Evolutionary conservation across 2,329 filamentous ascomycete genomes (phyloP), one percentile per base, ranked within the genome.

Genomic region (Emergomyces pasteurianus): DNA sequence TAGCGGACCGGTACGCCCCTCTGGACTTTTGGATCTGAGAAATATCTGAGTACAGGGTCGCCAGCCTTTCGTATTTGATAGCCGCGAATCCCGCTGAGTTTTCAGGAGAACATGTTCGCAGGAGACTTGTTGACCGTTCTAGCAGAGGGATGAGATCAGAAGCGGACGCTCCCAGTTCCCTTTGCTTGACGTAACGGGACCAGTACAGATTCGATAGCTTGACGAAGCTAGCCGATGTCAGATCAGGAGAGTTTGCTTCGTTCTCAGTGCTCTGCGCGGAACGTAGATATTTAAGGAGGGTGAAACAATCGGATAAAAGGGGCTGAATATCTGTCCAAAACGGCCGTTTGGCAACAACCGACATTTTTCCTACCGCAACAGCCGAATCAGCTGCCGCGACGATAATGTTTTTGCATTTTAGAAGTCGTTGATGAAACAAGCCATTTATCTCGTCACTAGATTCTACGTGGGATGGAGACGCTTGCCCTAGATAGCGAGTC

Each of bases 181-280:
- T 76, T 54, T 74, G 72, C 60, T 76, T 74, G 26, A 77, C 67
- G 60, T 78, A 79, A 10, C 75, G 72, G 53, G 74, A 74, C 78
- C 78, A 80, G 62, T 75, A 78, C 4, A 77, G 63, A 61, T 79
- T 78, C 0, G 78, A 79, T 49, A 80, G 60, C 34, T 74, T 75
- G 18, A 76, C 70, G 59, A 75, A 66, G 12, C 67, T 67, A 60
- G 66, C 62, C 1, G 70, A 69, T 52, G 67, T 65, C 23, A 60
- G 67, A 28, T 72, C 66, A 34, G 28, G 6, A 4, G 40, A 23
- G 8, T 21, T 21, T 31, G 28, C 26, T 53, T 26, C 23, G 6
- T 58, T 61, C 9, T 63, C 58, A 34, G 60, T 59, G 10, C 21
- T 40, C 26, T 60, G 58, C 4, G 63, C n/a, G 2, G 50, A 43